Conservation (phyloP, 176 grass and related monocot species). For the Avena atlantica region DNA sequence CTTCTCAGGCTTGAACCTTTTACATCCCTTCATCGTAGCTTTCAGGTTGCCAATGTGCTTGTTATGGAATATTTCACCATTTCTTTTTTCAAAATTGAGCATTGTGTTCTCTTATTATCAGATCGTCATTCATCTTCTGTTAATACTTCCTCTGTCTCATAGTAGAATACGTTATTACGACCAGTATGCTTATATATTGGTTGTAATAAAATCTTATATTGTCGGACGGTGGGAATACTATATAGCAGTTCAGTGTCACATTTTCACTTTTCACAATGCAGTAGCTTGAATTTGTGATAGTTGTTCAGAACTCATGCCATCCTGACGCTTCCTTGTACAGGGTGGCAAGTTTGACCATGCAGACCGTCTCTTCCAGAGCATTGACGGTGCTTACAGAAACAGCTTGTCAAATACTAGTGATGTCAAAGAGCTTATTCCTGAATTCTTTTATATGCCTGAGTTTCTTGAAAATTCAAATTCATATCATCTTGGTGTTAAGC, state of each 20-base stretch:
- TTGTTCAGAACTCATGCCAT: constrained; percentile 35
- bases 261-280: constrained; percentile 20
- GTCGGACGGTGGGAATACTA: too few species aligned
- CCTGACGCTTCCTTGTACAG: constrained; percentile 50
- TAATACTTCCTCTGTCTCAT: constrained; percentile 16
- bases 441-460: constrained; percentile 99
- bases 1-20: constrained; percentile 81
- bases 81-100: constrained; percentile 24
- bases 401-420: constrained; percentile 98
- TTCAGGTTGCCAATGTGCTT: constrained; percentile 53
- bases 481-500: constrained; percentile 95
- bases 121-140: constrained; percentile 40
- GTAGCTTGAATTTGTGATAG: constrained; percentile 35
- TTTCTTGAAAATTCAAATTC: constrained; percentile 94
- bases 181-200: too few species aligned
- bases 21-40: constrained; percentile 57
- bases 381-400: constrained; percentile 81
- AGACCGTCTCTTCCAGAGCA: constrained; percentile 94
- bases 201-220: too few species aligned
- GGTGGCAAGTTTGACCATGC: constrained; percentile 98
- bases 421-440: constrained; percentile 97
- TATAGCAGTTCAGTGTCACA: constrained; percentile 24
- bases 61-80: constrained; percentile 26
- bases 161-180: too few species aligned
- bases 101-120: constrained; percentile 11